Evolutionary conservation across 202 grass and related monocot genomes (phyloP).

Genomic region (Cymbopogon flexuosus): DNA sequence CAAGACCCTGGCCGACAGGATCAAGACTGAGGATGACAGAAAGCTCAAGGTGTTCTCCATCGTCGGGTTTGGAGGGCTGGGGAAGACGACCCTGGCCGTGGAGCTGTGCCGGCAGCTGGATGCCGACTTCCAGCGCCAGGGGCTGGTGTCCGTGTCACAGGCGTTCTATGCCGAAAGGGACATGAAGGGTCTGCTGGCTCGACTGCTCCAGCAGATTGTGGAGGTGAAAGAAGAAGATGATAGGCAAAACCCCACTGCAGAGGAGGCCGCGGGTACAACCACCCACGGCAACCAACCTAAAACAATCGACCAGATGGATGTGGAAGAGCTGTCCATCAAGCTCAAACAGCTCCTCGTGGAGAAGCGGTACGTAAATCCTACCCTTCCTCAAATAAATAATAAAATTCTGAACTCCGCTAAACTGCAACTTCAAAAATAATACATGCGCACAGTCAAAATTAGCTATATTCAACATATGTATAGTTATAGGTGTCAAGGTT

Average conservation of each 20-base stretch:
- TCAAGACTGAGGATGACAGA: background rate
- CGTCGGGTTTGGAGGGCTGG: background rate
- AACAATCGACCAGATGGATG: background rate
- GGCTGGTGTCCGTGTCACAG: background rate
- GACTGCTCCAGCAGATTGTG: background rate
- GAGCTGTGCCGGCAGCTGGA: conserved; percentile 3
- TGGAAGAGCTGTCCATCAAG: background rate
- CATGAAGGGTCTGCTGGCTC: background rate
- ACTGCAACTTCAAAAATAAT: too few relatives aligned
- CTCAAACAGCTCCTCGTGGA: background rate
- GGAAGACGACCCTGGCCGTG: background rate
- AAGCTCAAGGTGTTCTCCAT: background rate
- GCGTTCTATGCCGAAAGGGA: background rate
- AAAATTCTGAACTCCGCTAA: too few relatives aligned
- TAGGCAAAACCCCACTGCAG: too few relatives aligned
- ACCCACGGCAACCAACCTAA: too few relatives aligned
- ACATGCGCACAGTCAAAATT: too few relatives aligned
- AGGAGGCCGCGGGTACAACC: too few relatives aligned
- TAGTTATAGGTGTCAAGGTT: too few relatives aligned
- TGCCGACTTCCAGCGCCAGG: background rate
- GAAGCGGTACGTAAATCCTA: background rate
- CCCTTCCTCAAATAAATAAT: too few relatives aligned
- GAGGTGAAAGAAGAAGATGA: background rate
- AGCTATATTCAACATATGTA: too few relatives aligned
- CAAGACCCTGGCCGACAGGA: background rate